These are phyloP conservation scores for Pseudopyrenochaeta lycopersici DNA, from an alignment of 2,329 filamentous ascomycete genomes.

Conservation along the genomic window DNA sequence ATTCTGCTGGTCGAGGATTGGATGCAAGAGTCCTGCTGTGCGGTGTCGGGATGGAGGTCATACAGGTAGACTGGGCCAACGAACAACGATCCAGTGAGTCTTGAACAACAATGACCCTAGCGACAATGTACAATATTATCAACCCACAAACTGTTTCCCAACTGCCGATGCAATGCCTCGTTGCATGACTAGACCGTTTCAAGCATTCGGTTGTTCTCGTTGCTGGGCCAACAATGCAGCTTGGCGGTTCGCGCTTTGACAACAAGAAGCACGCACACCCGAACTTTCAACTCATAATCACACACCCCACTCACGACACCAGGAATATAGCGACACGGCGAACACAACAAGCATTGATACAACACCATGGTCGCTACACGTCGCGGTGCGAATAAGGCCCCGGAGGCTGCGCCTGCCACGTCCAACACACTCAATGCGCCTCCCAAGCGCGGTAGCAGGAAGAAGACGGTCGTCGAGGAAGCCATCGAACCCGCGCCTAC, in stretches of 20 bases:
- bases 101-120: background rate
- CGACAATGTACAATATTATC: background rate
- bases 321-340: constrained; percentile 2
- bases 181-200: too few relatives aligned
- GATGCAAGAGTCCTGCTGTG: constrained; percentile 37
- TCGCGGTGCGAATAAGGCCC: constrained; percentile 36
- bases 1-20: background rate
- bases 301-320: constrained; percentile 17
- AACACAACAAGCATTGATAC: constrained; percentile 23
- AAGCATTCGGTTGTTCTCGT: constrained; percentile 4
- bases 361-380: constrained; percentile 44
- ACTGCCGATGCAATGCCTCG: too few relatives aligned
- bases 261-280: constrained; percentile 32
- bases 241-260: constrained; percentile 28
- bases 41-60: constrained; percentile 47
- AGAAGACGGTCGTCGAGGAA: constrained; percentile 34
- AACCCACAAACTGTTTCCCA: too few relatives aligned
- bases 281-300: constrained; percentile 17
- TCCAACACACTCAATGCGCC: constrained; percentile 41
- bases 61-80: constrained; percentile 24
- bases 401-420: constrained; percentile 30
- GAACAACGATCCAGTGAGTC: background rate
- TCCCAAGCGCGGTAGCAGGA: constrained; percentile 42
- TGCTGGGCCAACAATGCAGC: constrained; percentile 25
- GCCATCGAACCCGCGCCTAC: constrained; percentile 24